Conservation (phyloP, 805 yeast genomes). For the Candida easanensis region DNA sequence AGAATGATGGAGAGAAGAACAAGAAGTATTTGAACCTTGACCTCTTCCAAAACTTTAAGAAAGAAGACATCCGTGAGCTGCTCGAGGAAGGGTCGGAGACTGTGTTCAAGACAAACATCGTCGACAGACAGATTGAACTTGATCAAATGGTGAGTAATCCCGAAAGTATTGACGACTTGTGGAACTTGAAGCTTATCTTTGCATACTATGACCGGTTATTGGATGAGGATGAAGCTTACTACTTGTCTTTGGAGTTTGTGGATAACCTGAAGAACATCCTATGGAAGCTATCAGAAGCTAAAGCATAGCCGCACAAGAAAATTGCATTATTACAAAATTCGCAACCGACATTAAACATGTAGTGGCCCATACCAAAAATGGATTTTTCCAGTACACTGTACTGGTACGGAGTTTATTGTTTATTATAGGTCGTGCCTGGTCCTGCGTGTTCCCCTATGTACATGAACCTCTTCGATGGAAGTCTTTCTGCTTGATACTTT, state of each 20-base stretch:
- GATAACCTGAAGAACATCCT: constrained; percentile 49
- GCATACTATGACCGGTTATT: constrained; percentile 50
- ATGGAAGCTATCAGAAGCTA: too few species aligned
- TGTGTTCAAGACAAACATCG: constrained; percentile 37
- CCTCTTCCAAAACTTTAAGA: constrained; percentile 16
- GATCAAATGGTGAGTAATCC: constrained; percentile 41
- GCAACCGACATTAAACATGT: too few species aligned
- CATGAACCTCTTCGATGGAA: too few species aligned
- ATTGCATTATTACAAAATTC: too few species aligned
- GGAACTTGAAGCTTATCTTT: constrained; percentile 62
- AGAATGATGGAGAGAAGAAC: constrained; percentile 2
- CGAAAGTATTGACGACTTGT: constrained; percentile 47
- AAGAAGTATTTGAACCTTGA: constrained; percentile 13
- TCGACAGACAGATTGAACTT: constrained; percentile 57
- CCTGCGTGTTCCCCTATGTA: too few species aligned
- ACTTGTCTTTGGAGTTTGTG: constrained; percentile 47
- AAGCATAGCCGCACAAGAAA: too few species aligned
- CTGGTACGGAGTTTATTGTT: too few species aligned
- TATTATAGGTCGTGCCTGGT: too few species aligned
- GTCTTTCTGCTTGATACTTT: too few species aligned
- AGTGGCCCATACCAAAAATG: too few species aligned
- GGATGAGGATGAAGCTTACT: constrained; percentile 34
- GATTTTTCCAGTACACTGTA: too few species aligned
- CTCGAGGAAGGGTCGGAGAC: constrained; percentile 12
- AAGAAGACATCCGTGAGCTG: constrained; percentile 18